Evolutionary conservation across 805 yeast species (phyloP).

Genomic region (Starmera quercuum): DNA sequence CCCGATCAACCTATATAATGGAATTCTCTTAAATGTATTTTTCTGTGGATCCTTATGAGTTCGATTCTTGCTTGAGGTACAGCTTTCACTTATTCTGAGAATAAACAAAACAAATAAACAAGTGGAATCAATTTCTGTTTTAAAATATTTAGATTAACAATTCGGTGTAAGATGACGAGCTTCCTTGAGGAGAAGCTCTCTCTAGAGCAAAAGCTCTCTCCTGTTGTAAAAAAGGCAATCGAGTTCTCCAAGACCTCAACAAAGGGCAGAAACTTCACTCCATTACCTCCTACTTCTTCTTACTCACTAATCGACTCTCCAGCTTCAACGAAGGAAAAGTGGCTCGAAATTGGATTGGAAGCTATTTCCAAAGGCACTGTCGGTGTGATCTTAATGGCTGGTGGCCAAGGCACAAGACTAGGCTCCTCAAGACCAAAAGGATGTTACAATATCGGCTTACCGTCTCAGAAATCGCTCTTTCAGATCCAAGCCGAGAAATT

Average conservation of each 20-base stretch:
- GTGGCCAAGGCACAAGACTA: constrained; percentile 96
- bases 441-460: constrained; percentile 80
- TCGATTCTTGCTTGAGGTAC: no score
- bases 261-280: constrained; percentile 24
- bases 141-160: no score
- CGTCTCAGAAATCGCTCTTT: constrained; percentile 77
- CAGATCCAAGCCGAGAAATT: constrained; percentile 91
- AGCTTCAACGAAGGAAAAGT: constrained; percentile 12
- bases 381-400: constrained; percentile 90
- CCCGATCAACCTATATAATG: no score
- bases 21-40: no score
- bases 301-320: constrained; percentile 33
- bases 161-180: no score
- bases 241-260: constrained; percentile 23
- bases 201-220: constrained; percentile 17
- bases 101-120: no score
- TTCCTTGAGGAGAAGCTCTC: no score
- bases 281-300: constrained; percentile 47
- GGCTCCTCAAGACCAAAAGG: constrained; percentile 93
- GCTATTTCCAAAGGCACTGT: constrained; percentile 69
- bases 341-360: constrained; percentile 44
- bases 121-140: no score
- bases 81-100: no score
- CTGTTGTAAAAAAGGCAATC: constrained; percentile 32
- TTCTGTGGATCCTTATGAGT: no score